Base-by-base conservation (phyloP, 495 filamentous ascomycete species). In the Penicillium pancosmium region DNA sequence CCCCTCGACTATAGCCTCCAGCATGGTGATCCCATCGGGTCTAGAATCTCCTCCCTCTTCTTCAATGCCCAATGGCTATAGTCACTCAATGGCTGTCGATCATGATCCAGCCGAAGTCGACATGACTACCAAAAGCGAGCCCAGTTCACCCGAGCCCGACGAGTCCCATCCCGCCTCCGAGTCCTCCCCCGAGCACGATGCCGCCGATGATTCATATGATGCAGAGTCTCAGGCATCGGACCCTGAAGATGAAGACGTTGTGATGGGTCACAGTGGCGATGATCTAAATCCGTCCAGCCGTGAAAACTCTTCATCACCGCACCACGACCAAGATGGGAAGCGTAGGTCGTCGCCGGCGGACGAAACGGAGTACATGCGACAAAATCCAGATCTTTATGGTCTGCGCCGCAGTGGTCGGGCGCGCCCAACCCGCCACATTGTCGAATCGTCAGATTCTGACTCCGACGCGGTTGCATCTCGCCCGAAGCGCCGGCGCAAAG, bases 351-450 rank as follows among this genome's bases (percentile, higher is more conserved):
- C 80, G 40, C 76, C 77, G 23, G 82, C 87, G 19, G 88, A 90
- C 46, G 91, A 95, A 58, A 88, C 91, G 31, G 88, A 93, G 21
- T 90, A 85, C 64, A 97, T 97, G 62, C 80, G 85, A 61, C 87
- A 91, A 67, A 92, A 98, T 69, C 94, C 94, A n/a, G 94, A 97
- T 69, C 78, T 98, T 18, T 98, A 97, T 75, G 94, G 93, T 16
- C 79, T 99, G 50, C 84, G 94, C 59, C 84, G 94, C 68, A 98
- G 94, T 78, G 92, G 80, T 65, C 83, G 86, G 60, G 82, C 85
- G 46, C 80, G 82, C 60, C 78, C 78, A 46, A 72, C 66, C 23
- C 73, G 71, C 69, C 68, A 71, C 58, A 52, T 93, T 80, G 79
- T 90, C 64, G 87, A 92, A 43, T 89, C 84, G 54, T 89, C 91